Base-by-base conservation (phyloP, 441 rosid species). In the Raphanus hybrid region DNA sequence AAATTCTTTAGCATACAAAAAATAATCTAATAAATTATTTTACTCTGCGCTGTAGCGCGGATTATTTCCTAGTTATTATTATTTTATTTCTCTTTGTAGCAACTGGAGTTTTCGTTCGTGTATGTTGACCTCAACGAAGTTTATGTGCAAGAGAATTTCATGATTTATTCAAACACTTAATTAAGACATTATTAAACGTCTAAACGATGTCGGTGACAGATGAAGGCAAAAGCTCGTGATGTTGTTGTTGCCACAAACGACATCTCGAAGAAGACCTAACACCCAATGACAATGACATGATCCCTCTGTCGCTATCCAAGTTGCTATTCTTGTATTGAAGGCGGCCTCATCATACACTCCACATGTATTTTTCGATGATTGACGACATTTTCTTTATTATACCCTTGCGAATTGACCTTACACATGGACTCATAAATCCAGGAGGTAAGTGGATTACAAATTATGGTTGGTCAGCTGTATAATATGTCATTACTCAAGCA, bases 201-300 rank as follows among this genome's bases (percentile, higher is more conserved):
- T 29, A 29, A 29, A 9, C 20, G 32, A 64, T 77, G 80, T 65
- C 80, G 80, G 80, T 77, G 80, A 71, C 63, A 71, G 65, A 71
- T 58, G 76, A 71, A 77, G 76, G 80, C 80, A 65, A 71, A 65
- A 48, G 76, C 76, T 77, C 63, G 80, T 71, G 76, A 43, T 16
- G 41, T 71, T 77, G 76, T 39, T 71, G 62, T 64, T 77, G 67
- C 15, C 62, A 71, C 62, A 4, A 57, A 70, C 52, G 71, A 77
- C 67, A 68, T 61, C 15, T 76, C 0, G 32, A 65, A 48, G 54
- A 77, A 64, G 76, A 77, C 76, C 76, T 71, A 77, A 77, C 76
- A 65, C 54, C 72, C 41, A 64, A 64, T 71, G 54, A 77, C 57
- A 77, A 58, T 65, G 72, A 77, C 63, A 71, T 34, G 15, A 77